Evolutionary conservation across 805 yeast genomes (phyloP), one percentile per base, ranked within the genome.

Genomic region (Lipomyces orientalis): DNA sequence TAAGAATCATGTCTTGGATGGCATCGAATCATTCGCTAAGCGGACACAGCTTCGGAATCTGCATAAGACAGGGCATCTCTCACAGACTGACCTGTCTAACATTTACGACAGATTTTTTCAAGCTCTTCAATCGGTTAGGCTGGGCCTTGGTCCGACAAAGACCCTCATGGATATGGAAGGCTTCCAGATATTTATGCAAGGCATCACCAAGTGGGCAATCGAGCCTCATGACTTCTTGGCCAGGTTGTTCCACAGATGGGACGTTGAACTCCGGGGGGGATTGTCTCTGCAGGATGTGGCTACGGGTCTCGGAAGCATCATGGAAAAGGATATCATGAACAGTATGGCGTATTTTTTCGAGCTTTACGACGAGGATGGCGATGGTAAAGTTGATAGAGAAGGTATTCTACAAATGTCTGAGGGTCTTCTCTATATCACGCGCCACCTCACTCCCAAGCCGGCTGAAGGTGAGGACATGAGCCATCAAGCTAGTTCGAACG

Each of bases 1-100:
- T 76, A 88, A 93, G 77, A 87, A 88, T 72, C 86, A 88, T 57
- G 94, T 95, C 56, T 87, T 90, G 75, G 90, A 86, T 73, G 94
- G 95, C 64, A 92, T 94, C 69, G 97, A 95, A 72, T 83, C 88
- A 0, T 94, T 94, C 80, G 96, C 95, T 46, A 95, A 94, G 78
- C 84, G 97, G 65, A 91, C 98, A 0, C 97, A 95, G 77, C 77
- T 95, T 54, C 84, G 99, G 72, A 93, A 92, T 77, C 80, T 94
- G 64, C 94, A 96, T 46, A 88, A 89, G 75, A 86, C 91, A 0
- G 84, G 82, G 33, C 86, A 90, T 75, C 79, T 94, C 43, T 76
- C 82, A 2, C 81, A 79, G 33, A 87, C 83, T 0, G 86, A 90
- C 51, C 72, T 92, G 19, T 86, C 92, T 2, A 85, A 89, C 64